These are phyloP conservation scores for Parafenestella ontariensis DNA, from an alignment of 2,329 filamentous ascomycete genomes.

Conservation along the genomic window DNA sequence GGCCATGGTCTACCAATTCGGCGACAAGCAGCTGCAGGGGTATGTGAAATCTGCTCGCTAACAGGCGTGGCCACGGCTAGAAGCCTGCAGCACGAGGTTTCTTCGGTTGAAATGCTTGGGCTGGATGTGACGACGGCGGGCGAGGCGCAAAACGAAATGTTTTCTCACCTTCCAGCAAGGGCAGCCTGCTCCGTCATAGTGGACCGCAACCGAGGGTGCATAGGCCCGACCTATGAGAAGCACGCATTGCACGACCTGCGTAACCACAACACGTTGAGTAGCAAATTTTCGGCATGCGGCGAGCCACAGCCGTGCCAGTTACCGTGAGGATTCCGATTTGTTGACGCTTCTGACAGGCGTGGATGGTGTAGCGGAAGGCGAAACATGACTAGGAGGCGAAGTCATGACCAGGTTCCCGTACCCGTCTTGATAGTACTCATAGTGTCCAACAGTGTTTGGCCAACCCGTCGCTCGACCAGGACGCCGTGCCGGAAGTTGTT, in stretches of 20 bases:
- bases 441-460: constrained; percentile 8
- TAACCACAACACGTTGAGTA: constrained; percentile 12
- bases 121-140: constrained; percentile 21
- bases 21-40: constrained; percentile 28
- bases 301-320: constrained; percentile 21
- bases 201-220: constrained; percentile 26
- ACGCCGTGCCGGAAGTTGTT: constrained; percentile 8
- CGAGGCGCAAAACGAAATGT: constrained; percentile 18
- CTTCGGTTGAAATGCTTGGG: constrained; percentile 12
- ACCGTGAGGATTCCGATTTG: constrained; percentile 32
- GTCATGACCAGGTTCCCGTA: too few relatives aligned
- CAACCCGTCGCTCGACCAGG: constrained; percentile 8
- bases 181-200: constrained; percentile 15
- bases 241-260: constrained; percentile 10
- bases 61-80: constrained; percentile 26
- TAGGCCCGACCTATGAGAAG: constrained; percentile 17
- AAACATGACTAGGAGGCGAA: constrained; percentile 10
- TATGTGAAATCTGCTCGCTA: constrained; percentile 27
- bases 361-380: constrained; percentile 8
- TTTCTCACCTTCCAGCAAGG: constrained; percentile 14
- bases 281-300: constrained; percentile 27
- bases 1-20: constrained; percentile 21
- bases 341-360: constrained; percentile 10
- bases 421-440: too few relatives aligned
- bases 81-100: constrained; percentile 26